Evolutionary conservation across 2,329 filamentous ascomycete genomes (phyloP), one percentile per base, ranked within the genome.

Genomic region (Fusarium mangiferae): DNA sequence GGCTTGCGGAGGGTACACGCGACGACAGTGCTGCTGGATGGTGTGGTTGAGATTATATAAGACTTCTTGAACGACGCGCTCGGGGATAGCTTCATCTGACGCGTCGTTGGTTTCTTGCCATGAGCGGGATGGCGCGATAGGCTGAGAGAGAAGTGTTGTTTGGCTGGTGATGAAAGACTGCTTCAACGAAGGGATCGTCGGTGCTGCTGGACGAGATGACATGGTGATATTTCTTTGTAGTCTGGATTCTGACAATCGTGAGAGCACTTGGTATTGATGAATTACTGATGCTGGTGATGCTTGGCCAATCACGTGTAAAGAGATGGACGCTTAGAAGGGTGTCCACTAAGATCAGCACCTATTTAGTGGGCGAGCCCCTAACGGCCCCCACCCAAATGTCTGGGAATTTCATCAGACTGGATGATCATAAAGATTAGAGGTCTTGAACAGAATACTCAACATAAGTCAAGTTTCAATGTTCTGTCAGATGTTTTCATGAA

Each of bases 1-100:
- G n/a, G 92, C 91, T 75, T 92, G 90, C 0, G 91, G 88, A 22
- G 90, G 87, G 79, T 93, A 93, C 10, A 90, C 90, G 62, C 90
- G 87, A 41, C 88, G 89, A 36, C 87, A 87, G 79, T 94, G 92
- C 74, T 92, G 90, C 73, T 88, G 87, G 20, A 94, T 82, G 22
- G 86, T 82, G 68, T 90, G 87, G 78, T 93, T 93, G 18, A 93
- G 84, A 45, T 86, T 86, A 72, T 84, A 83, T 9, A 92, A 79
- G 18, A 86, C 89, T 69, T 91, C 89, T 74, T 91, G 87, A 62
- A 92, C 82, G 26, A 84, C 81, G 66, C 85, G 86, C 28, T 86
- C 83, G 20, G 85, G 82, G 30, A 90, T 82, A 56, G 78, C 82
- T 75, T 78, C 70, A 57, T 81, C 81, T 39, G 83, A 81, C 76